Conservation (phyloP, 805 yeast genomes). For the Yarrowia hollandica region DNA sequence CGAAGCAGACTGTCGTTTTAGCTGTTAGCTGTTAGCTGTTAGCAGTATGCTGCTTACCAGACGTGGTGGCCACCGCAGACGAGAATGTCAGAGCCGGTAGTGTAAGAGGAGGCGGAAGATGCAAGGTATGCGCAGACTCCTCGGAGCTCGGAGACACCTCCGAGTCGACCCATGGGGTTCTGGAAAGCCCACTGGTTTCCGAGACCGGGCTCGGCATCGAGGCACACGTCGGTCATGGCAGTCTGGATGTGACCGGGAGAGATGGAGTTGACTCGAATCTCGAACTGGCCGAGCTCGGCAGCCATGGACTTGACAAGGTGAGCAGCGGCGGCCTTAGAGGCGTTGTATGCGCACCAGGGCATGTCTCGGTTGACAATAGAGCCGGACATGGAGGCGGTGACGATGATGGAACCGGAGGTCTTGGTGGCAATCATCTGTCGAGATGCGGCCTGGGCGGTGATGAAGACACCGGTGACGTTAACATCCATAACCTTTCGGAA, state of each 20-base stretch:
- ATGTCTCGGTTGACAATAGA: constrained; percentile 84
- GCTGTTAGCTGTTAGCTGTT: not conserved
- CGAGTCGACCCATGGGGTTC: constrained; percentile 79
- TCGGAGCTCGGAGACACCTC: constrained; percentile 79
- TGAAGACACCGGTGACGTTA: constrained; percentile 70
- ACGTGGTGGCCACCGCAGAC: constrained; percentile 88
- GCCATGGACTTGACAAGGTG: constrained; percentile 76
- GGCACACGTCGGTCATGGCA: constrained; percentile 72
- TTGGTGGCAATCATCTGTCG: constrained; percentile 54
- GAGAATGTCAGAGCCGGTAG: constrained; percentile 79
- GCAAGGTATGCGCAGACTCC: constrained; percentile 76
- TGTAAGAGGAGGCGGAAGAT: constrained; percentile 71
- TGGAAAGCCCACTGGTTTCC: constrained; percentile 71
- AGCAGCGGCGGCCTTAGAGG: constrained; percentile 84
- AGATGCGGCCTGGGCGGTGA: constrained; percentile 67
- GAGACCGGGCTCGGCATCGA: constrained; percentile 51
- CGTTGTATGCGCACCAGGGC: constrained; percentile 76
- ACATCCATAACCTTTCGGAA: constrained; percentile 68
- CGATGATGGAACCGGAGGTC: constrained; percentile 66
- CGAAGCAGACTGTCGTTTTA: not conserved
- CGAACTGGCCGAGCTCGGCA: constrained; percentile 77
- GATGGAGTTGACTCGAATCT: constrained; percentile 74
- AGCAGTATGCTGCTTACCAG: constrained; percentile 53
- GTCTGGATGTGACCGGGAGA: constrained; percentile 82
- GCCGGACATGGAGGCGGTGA: constrained; percentile 88